phyloP scores from a whole-genome alignment of 2,329 filamentous ascomycete genomes.

The Ophiocordyceps camponoti-saundersi region DNA sequence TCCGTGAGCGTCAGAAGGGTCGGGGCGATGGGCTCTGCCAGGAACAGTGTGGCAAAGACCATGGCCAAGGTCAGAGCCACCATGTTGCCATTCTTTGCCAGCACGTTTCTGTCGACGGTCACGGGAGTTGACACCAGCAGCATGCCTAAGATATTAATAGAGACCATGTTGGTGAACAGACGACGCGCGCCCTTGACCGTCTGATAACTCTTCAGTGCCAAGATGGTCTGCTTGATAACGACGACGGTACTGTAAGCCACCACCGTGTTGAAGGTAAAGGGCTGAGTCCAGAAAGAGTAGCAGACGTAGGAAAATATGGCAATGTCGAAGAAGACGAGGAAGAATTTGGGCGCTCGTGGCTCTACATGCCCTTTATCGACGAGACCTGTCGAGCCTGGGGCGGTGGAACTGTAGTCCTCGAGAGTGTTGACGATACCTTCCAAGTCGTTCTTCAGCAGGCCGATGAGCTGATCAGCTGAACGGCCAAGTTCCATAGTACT shows the following conservation, averaged over 20 bases:
- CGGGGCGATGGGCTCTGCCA: conserved; percentile 7
- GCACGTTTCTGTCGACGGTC: conserved; percentile 4
- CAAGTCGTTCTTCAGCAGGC: conserved; percentile 6
- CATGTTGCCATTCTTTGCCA: conserved; percentile 4
- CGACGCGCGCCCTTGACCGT: conserved; percentile 5
- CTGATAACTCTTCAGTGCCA: conserved; percentile 8
- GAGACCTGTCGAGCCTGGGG: not conserved
- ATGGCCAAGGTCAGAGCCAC: conserved; percentile 6
- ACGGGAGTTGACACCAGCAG: conserved; percentile 6
- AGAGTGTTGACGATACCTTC: conserved; percentile 6
- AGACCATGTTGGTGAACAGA: conserved; percentile 8
- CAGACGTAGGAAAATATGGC: conserved; percentile 7
- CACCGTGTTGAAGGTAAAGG: conserved; percentile 8
- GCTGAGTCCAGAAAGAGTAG: conserved; percentile 7
- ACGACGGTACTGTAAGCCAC: conserved; percentile 7
- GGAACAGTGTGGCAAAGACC: conserved; percentile 6
- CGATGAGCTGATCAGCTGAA: conserved; percentile 6
- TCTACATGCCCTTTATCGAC: conserved; percentile 3
- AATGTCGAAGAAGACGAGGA: conserved; percentile 6
- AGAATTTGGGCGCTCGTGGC: conserved; percentile 5
- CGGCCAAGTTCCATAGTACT: conserved; percentile 4
- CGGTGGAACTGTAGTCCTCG: conserved; percentile 5
- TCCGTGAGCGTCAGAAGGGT: conserved; percentile 4
- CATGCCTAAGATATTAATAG: conserved; percentile 7
- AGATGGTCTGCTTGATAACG: conserved; percentile 6